These are phyloP conservation scores for Acanthamoeba castellanii DNA, from an alignment of 208 protist genomes.

Conservation along the genomic window DNA sequence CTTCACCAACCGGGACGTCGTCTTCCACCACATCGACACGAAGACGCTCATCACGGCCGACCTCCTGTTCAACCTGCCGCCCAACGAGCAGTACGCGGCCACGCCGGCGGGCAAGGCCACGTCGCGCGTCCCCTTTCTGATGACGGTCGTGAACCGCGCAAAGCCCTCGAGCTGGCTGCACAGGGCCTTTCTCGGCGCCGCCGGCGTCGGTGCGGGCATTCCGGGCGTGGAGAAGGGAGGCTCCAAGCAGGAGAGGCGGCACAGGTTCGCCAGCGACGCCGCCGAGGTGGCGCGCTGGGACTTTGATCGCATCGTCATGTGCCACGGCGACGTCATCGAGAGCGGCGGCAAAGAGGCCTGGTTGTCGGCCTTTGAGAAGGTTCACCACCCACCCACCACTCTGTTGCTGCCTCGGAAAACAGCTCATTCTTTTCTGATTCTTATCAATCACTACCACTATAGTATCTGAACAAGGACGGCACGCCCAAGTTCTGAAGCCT, in stretches of 20 bases:
- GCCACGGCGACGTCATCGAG: conserved; percentile 8
- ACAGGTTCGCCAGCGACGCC: neutral
- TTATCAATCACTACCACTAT: no score
- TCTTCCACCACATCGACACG: neutral
- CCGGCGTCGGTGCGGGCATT: neutral
- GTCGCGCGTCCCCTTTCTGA: neutral
- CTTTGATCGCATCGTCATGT: neutral
- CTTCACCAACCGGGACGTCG: neutral
- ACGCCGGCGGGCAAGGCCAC: neutral
- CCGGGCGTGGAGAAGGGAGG: neutral
- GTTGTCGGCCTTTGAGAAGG: neutral
- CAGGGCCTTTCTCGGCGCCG: neutral
- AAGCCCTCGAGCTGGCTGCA: neutral
- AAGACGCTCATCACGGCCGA: neutral
- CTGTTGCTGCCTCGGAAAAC: no score
- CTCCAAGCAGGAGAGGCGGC: neutral
- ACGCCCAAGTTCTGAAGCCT: no score
- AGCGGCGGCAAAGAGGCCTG: neutral
- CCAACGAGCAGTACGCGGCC: neutral
- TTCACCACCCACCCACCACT: neutral
- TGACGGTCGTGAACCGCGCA: neutral
- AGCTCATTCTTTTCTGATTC: no score
- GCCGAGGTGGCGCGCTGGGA: neutral
- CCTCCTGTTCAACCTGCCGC: neutral
- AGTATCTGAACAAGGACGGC: no score